Percentiles rank a stretch among this genome's conserved stretches.
These are phyloP conservation scores for Ophiosphaerella narmari DNA, from an alignment of 2,329 filamentous ascomycete genomes.

Conservation along the genomic window DNA sequence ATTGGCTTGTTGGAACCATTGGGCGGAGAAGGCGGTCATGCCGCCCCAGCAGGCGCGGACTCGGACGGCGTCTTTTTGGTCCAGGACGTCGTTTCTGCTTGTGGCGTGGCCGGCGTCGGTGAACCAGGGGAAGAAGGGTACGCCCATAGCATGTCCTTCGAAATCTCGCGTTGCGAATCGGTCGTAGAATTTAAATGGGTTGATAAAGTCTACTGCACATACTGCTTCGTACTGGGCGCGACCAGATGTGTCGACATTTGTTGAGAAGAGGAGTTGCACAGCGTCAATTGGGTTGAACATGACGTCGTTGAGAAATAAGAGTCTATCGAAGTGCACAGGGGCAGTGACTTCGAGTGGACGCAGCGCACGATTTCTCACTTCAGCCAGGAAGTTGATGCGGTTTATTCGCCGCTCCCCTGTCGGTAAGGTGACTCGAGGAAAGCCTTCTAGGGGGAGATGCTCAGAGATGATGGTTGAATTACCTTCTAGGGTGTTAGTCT, in stretches of 20 bases:
- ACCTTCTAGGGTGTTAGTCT: slow-evolving; percentile 28
- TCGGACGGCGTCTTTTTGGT: slow-evolving; percentile 65
- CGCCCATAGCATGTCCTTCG: slow-evolving; percentile 65
- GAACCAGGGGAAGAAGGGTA: slow-evolving; percentile 73
- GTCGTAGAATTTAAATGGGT: slow-evolving; percentile 72
- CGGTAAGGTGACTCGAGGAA: slow-evolving; percentile 66
- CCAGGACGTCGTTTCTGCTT: slow-evolving; percentile 65
- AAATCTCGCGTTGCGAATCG: slow-evolving; percentile 72
- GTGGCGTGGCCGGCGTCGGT: slow-evolving; percentile 55
- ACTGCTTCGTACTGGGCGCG: slow-evolving; percentile 64
- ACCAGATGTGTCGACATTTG: slow-evolving; percentile 59
- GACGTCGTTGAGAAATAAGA: slow-evolving; percentile 71
- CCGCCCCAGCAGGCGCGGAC: slow-evolving; percentile 79
- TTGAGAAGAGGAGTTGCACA: slow-evolving; percentile 67
- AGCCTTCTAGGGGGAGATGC: slow-evolving; percentile 58
- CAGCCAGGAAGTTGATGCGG: slow-evolving; percentile 72
- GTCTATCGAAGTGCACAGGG: slow-evolving; percentile 61
- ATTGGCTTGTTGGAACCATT: slow-evolving; percentile 52
- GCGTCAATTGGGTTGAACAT: slow-evolving; percentile 64
- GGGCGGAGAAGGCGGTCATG: slow-evolving; percentile 70
- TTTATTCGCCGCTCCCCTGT: slow-evolving; percentile 68
- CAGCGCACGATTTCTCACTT: slow-evolving; percentile 72
- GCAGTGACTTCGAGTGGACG: slow-evolving; percentile 61
- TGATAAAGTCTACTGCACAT: slow-evolving; percentile 72
- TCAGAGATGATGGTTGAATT: slow-evolving; percentile 61